Conservation (phyloP, 352 stramenopile species). For the Globisporangium cystogenes region DNA sequence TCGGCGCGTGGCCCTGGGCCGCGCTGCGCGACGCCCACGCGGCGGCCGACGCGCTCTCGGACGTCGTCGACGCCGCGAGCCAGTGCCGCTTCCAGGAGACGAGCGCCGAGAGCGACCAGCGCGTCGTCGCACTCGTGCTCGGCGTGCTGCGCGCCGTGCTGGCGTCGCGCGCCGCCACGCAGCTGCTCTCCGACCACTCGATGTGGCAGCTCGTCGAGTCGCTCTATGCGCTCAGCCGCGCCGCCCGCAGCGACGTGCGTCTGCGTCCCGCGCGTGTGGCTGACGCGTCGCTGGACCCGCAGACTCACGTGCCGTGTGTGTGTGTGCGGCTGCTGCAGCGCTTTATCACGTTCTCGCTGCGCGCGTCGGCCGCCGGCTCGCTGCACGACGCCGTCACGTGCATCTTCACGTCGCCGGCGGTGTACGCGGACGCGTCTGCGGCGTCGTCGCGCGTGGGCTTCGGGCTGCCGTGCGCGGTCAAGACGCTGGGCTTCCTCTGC, state of each 20-base stretch:
- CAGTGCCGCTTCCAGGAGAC: conserved; percentile 95
- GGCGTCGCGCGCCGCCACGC: conserved; percentile 69
- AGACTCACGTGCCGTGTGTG: not conserved
- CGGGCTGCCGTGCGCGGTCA: conserved; percentile 70
- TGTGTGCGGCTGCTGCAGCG: conserved; percentile 17
- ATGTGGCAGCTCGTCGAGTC: conserved; percentile 95
- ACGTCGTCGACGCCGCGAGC: conserved; percentile 90
- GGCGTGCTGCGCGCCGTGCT: conserved; percentile 94
- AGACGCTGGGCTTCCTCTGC: conserved; percentile 74
- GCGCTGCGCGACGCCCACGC: conserved; percentile 27
- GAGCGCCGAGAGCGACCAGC: conserved; percentile 83
- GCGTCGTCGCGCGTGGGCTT: conserved; percentile 27
- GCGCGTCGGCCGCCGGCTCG: conserved; percentile 53
- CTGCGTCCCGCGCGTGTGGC: too few species aligned
- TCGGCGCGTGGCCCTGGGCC: conserved; percentile 81
- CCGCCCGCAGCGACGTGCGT: conserved; percentile 53
- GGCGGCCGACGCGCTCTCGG: conserved; percentile 46
- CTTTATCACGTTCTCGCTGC: conserved; percentile 56
- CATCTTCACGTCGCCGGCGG: conserved; percentile 48
- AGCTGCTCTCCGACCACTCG: conserved; percentile 86
- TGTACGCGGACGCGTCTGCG: conserved; percentile 33
- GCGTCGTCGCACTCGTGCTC: conserved; percentile 91
- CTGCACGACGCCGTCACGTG: conserved; percentile 59
- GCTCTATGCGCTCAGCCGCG: conserved; percentile 92
- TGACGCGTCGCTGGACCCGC: not conserved